Percentiles rank a stretch among this genome's conserved stretches.
phyloP scores from a whole-genome alignment of 116 monocot species.

The Papilionanthe hybrid region DNA sequence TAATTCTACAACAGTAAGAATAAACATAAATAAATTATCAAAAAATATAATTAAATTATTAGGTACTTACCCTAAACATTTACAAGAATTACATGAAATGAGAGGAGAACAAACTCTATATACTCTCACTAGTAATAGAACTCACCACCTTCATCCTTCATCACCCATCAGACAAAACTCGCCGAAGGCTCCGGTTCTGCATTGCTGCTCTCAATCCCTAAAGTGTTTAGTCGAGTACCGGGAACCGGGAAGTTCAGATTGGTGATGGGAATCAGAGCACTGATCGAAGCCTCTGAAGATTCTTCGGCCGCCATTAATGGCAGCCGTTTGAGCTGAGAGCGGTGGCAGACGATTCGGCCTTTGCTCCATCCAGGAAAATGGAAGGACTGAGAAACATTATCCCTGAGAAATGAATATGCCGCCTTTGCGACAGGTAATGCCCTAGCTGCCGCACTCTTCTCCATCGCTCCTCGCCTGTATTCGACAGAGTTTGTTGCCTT shows the following conservation, averaged over 20 bases:
- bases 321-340: slow-evolving; percentile 64
- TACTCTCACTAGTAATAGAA: too few species aligned
- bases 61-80: too few species aligned
- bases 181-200: neutral
- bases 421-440: slow-evolving; percentile 59
- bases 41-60: too few species aligned
- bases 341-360: slow-evolving; percentile 70
- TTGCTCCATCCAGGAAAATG: slow-evolving; percentile 88
- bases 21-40: too few species aligned
- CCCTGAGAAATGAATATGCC: slow-evolving; percentile 63
- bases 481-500: neutral
- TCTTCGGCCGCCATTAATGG: slow-evolving; percentile 18
- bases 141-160: neutral
- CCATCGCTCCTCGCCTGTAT: slow-evolving; percentile 80
- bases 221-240: slow-evolving; percentile 45
- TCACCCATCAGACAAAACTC: neutral
- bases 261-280: slow-evolving; percentile 29
- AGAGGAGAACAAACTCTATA: too few species aligned
- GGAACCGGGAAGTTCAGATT: slow-evolving; percentile 57
- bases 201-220: neutral
- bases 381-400: slow-evolving; percentile 57
- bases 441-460: slow-evolving; percentile 56
- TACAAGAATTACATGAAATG: too few species aligned
- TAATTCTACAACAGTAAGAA: too few species aligned
- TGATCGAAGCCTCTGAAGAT: slow-evolving; percentile 20